Base-by-base conservation (phyloP, 2,329 filamentous ascomycete species). In the Aureobasidium musti region DNA sequence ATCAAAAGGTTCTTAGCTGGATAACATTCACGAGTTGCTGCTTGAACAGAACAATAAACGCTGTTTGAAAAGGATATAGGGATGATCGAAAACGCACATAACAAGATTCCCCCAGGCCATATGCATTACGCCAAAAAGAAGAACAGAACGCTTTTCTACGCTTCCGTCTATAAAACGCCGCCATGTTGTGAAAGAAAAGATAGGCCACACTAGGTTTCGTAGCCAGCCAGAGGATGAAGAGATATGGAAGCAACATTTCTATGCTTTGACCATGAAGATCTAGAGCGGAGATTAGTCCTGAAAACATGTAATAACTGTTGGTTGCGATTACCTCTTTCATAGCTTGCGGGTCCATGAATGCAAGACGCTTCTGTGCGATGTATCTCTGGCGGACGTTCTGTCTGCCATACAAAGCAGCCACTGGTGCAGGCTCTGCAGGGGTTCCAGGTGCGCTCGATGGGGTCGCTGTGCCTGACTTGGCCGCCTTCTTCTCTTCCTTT, bases 331-430 rank as follows among this genome's bases (percentile, higher is more conserved):
- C 91, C 87, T 97, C 92, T 76, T 93, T 94, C 74, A 98, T 79
- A 17, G 92, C 91, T 74, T 89, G 87, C 57, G 88, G 84, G 77
- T 97, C 91, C 80, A 92, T 85, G 67, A 92, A 85, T 2, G 93
- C 92, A 80, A 89, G 86, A 73, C 87, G 88, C 82, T 98, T 98
- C 72, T 95, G 91, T 66, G 89, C 89, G 73, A 98, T 97, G 77
- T 93, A 91, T 68, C 91, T 85, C 71, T 91, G 87, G 69, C 94
- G 83, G 54, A 93, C 87, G 65, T 90, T 85, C 75, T 93, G 91
- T 70, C 92, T 85, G 60, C 73, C 72, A 17, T 67, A 70, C 23
- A 67, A 59, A 35, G 67, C 67, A 30, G 72, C 67, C 47, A 65
- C 68, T 60, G 73, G 47, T 39, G 66, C 47, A 45, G 64, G 45